phyloP scores from a whole-genome alignment of 1,284 basidiomycete genomes.

The Farysia itapuensis region DNA sequence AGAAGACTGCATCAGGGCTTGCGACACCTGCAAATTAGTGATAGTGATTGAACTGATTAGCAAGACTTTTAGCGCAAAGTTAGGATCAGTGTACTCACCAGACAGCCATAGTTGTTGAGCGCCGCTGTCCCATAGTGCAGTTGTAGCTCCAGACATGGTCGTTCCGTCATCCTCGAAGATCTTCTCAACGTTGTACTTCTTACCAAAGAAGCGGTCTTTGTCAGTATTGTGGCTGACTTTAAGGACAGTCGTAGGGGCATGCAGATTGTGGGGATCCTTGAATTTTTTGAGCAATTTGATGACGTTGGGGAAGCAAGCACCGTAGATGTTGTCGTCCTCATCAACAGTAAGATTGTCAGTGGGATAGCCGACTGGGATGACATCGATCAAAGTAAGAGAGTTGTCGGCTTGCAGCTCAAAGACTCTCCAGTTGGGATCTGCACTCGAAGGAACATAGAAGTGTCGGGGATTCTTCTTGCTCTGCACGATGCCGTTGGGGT shows the following conservation, averaged over 20 bases:
- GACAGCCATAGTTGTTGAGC: conserved; percentile 15
- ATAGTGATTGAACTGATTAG: background rate
- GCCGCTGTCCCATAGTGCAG: conserved; percentile 20
- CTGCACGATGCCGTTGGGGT: conserved; percentile 39
- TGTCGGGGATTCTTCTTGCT: conserved; percentile 12
- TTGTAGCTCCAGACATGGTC: conserved; percentile 19
- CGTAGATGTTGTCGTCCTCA: conserved; percentile 35
- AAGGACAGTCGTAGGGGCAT: conserved; percentile 26
- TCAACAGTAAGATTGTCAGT: conserved; percentile 43
- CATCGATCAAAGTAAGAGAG: conserved; percentile 27
- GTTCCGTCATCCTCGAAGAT: conserved; percentile 41
- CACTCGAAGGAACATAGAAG: conserved; percentile 27
- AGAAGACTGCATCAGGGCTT: background rate
- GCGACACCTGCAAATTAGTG: background rate
- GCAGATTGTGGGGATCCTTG: conserved; percentile 19
- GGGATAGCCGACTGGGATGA: conserved; percentile 37
- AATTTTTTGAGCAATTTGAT: conserved; percentile 27
- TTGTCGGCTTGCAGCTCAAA: conserved; percentile 45
- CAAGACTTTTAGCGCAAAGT: background rate
- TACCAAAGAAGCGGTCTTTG: conserved; percentile 40
- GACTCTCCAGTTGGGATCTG: conserved; percentile 25
- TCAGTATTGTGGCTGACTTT: conserved; percentile 38
- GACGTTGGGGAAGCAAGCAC: conserved; percentile 32
- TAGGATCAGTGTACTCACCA: conserved; percentile 8
- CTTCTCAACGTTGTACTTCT: conserved; percentile 47